A percentile compares a stretch with the other conserved stretches of the same genome.
phyloP scores from a whole-genome alignment of 495 filamentous ascomycete genomes.

The Podospora comata region DNA sequence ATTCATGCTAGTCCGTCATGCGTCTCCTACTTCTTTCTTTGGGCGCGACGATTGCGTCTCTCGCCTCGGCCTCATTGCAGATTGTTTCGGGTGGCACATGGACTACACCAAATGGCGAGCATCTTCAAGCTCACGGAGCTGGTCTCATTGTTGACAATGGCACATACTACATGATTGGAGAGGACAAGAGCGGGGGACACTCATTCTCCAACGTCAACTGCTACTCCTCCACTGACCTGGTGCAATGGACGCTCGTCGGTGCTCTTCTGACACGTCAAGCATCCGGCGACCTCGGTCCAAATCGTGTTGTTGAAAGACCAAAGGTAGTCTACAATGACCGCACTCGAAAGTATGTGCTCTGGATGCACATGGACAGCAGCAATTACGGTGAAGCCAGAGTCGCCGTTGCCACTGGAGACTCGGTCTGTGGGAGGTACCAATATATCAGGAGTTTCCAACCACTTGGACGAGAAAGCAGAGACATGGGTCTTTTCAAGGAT shows the following conservation, averaged over 20 bases:
- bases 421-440: constrained; percentile 57
- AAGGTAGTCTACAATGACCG: constrained; percentile 60
- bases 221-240: constrained; percentile 54
- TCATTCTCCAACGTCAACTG: constrained; percentile 60
- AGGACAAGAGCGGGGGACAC: constrained; percentile 60
- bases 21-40: too few species aligned
- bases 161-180: constrained; percentile 62
- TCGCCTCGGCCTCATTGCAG: constrained; percentile 37
- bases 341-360: constrained; percentile 54
- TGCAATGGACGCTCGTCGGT: constrained; percentile 60
- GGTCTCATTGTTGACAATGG: constrained; percentile 53
- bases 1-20: too few species aligned
- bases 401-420: constrained; percentile 57
- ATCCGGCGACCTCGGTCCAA: constrained; percentile 58
- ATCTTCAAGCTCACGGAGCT: constrained; percentile 60
- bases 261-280: constrained; percentile 49
- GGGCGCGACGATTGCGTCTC: not conserved
- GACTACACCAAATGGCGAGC: constrained; percentile 51
- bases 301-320: constrained; percentile 61
- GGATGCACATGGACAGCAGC: constrained; percentile 64
- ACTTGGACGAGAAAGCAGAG: constrained; percentile 53
- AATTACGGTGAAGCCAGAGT: constrained; percentile 63
- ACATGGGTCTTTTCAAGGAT: constrained; percentile 62
- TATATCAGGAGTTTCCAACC: constrained; percentile 39
- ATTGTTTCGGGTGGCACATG: constrained; percentile 51